Evolutionary conservation across 208 protist genomes (phyloP), one percentile per base, ranked within the genome.

Genomic region (Leishmania guyanensis): DNA sequence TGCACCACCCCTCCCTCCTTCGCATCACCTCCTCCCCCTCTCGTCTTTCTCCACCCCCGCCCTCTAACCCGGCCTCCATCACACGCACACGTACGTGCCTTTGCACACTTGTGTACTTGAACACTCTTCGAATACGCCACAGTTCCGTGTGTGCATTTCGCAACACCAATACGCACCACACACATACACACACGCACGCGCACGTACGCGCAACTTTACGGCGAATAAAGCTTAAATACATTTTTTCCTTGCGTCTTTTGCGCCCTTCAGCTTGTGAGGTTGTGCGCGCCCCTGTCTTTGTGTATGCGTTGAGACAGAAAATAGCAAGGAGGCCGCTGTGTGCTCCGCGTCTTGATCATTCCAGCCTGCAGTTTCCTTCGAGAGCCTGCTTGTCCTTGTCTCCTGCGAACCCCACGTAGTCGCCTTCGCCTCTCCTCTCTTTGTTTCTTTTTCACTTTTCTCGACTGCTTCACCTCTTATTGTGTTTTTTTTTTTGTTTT

Each of bases 51-150:
- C 22, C 48, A 17, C 50, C 29, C 29, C 17, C 71, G 10, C 46
- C 39, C 46, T 29, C 9, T 50, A 22, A 46, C 43, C 43, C 4
- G 43, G 43, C 9, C 33, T 51, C 26, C 29, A 1, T 48, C 75
- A 22, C 48, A 83, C 60, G 83, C 77, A 83, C 56, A 77, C 48
- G n/a, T 16, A 73, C 60, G 77, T 46, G 58, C 76, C 50, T 26
- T 22, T 51, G 43, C 36, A 84, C 51, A 69, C 53, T 26, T 82
- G 29, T 29, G 16, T 43, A 68, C 16, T 16, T 68, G 16, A 77
- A 81, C 29, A 20, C 50, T 60, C 39, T 54, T 58, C 36, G n/a
- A 70, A 60, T 22, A 75, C 16, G 26, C 6, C 29, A 75, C 46
- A 73, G 36, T 60, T 60, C 48, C 14, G 22, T 80, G 43, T 81